Evolutionary conservation across 2,329 filamentous ascomycete species (phyloP).

Genomic region (Tolypocladium capitatum): DNA sequence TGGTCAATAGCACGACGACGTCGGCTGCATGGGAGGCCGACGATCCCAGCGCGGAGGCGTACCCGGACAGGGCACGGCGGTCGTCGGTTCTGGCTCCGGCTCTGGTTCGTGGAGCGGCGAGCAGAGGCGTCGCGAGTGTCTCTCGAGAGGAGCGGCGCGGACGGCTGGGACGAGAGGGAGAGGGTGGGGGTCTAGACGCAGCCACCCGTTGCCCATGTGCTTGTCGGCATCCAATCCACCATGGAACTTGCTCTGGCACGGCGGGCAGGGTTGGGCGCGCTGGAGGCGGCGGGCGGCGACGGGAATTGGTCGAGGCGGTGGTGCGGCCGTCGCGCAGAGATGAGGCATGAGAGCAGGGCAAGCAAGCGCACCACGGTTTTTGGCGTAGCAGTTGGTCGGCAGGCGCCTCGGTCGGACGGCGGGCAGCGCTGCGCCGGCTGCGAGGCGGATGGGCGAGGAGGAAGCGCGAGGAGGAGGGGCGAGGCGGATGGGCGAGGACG

Average conservation of each 20-base stretch:
- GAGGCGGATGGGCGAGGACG: not conserved
- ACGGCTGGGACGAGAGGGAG: not conserved
- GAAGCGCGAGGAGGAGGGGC: too few relatives aligned
- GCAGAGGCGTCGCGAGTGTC: not conserved
- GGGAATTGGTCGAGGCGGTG: constrained; percentile 3
- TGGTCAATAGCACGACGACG: constrained; percentile 10
- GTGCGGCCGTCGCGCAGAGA: constrained; percentile 18
- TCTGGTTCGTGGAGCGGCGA: not conserved
- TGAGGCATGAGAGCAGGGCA: constrained; percentile 19
- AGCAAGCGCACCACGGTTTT: constrained; percentile 2
- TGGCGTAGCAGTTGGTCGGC: constrained; percentile 1
- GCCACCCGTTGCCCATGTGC: constrained; percentile 12
- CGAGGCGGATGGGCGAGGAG: not conserved
- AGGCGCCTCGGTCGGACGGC: constrained; percentile 4
- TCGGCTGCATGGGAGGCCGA: constrained; percentile 9
- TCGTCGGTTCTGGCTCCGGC: constrained; percentile 1
- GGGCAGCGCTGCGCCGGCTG: constrained; percentile 1
- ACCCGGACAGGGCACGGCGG: constrained; percentile 3
- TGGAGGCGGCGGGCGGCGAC: constrained; percentile 4
- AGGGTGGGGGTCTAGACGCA: constrained; percentile 7
- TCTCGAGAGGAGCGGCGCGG: not conserved
- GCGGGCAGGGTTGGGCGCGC: constrained; percentile 3
- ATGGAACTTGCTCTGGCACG: constrained; percentile 2
- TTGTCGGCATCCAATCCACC: constrained; percentile 5
- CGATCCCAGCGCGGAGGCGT: constrained; percentile 6